A percentile compares a stretch with the other conserved stretches of the same genome.
Evolutionary conservation across 179 eudicot species (phyloP).

Genomic region (Camellia oleifera): DNA sequence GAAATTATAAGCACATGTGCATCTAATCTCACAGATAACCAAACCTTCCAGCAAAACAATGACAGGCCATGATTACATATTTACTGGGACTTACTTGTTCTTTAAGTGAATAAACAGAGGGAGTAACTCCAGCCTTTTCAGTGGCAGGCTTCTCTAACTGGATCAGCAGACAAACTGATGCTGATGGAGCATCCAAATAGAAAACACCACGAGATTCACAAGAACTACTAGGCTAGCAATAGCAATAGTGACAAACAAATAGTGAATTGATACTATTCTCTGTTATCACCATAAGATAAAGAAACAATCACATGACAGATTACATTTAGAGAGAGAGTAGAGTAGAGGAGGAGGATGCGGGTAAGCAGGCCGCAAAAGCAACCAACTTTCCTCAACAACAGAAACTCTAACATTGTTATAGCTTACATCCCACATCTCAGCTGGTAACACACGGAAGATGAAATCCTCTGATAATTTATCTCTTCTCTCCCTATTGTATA

Average conservation of each 20-base stretch:
- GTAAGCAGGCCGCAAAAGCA: neutral
- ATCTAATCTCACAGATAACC: neutral
- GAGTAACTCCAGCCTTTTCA: conserved; percentile 95
- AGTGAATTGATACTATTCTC: neutral
- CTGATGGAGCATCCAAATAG: conserved; percentile 92
- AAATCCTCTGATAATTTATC: conserved; percentile 97
- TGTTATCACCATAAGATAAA: neutral
- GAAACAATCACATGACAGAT: conserved; percentile 1
- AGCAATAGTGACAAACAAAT: conserved; percentile 11
- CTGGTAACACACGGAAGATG: conserved; percentile 62
- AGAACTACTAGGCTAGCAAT: conserved; percentile 55
- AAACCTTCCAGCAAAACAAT: neutral
- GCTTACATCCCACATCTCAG: conserved; percentile 74
- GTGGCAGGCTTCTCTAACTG: conserved; percentile 97
- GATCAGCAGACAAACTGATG: conserved; percentile 89
- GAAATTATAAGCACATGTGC: neutral
- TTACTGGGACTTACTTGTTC: conserved; percentile 63
- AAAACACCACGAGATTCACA: conserved; percentile 79
- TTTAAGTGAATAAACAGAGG: conserved; percentile 97
- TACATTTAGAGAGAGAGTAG: neutral
- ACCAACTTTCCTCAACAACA: neutral
- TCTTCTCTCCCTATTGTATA: conserved; percentile 94
- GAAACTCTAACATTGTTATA: neutral
- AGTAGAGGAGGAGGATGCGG: neutral
- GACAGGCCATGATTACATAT: neutral